These are phyloP conservation scores for Blastobotrys ciferrii DNA, from an alignment of 1,139 yeast species.

Conservation along the genomic window DNA sequence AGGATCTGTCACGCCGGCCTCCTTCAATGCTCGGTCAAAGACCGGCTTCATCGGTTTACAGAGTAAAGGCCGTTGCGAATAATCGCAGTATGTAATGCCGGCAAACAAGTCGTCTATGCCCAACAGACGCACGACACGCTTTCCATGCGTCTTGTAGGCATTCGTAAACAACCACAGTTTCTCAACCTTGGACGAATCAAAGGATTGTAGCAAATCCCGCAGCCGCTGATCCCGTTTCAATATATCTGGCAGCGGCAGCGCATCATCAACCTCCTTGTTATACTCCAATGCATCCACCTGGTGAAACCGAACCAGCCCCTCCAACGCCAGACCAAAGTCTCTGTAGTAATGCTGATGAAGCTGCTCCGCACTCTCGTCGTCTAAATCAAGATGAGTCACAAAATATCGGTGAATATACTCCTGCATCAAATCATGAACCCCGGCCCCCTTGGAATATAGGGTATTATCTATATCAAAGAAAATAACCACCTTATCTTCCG, in stretches of 20 bases:
- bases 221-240: slow-evolving; percentile 51
- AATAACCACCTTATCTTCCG: slow-evolving; percentile 2
- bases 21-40: slow-evolving; percentile 54
- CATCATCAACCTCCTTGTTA: slow-evolving; percentile 85
- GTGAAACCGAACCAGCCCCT: slow-evolving; percentile 82
- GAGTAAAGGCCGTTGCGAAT: slow-evolving; percentile 58
- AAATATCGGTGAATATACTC: slow-evolving; percentile 79
- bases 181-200: slow-evolving; percentile 47
- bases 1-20: slow-evolving; percentile 56
- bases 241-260: slow-evolving; percentile 78
- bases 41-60: slow-evolving; percentile 82
- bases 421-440: slow-evolving; percentile 86
- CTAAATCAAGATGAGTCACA: slow-evolving; percentile 56
- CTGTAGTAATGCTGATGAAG: slow-evolving; percentile 75
- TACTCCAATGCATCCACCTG: slow-evolving; percentile 86
- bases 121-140: slow-evolving; percentile 64
- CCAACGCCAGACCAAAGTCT: slow-evolving; percentile 88
- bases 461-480: slow-evolving; percentile 23
- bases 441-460: slow-evolving; percentile 68
- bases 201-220: slow-evolving; percentile 35
- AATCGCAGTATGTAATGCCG: slow-evolving; percentile 91
- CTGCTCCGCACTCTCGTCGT: slow-evolving; percentile 71
- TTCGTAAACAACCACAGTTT: slow-evolving; percentile 88
- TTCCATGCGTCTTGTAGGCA: slow-evolving; percentile 88
- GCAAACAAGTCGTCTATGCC: slow-evolving; percentile 91